Evolutionary conservation across 2,329 filamentous ascomycete genomes (phyloP).

Genomic region (Colletotrichum sansevieriae): DNA sequence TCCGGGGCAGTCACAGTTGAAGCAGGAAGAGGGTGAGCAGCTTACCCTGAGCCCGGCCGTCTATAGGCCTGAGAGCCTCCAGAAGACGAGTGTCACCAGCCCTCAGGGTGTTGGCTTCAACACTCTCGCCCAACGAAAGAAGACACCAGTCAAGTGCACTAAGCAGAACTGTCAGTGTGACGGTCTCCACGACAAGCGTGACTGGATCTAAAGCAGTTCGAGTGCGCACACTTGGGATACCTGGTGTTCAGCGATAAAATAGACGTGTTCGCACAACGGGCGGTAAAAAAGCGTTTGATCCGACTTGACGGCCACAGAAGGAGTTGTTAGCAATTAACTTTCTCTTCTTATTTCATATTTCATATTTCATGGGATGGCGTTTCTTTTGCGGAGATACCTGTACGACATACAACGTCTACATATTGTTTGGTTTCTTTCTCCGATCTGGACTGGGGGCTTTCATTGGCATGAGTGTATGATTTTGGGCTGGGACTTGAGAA

Average conservation of each 20-base stretch:
- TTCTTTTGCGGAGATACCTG: constrained; percentile 42
- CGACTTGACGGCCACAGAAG: constrained; percentile 23
- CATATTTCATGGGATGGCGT: constrained; percentile 42
- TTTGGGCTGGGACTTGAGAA: background rate
- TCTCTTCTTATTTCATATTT: constrained; percentile 41
- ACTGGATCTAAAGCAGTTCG: constrained; percentile 48
- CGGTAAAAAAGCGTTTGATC: constrained; percentile 37
- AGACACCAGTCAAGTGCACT: constrained; percentile 36
- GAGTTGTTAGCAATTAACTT: constrained; percentile 39
- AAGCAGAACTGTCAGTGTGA: constrained; percentile 42
- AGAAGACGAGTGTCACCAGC: constrained; percentile 54
- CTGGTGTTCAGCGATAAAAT: constrained; percentile 41
- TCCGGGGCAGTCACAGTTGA: constrained; percentile 26
- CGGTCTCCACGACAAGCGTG: constrained; percentile 43
- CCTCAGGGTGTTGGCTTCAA: constrained; percentile 60
- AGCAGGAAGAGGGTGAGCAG: constrained; percentile 47
- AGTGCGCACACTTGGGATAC: constrained; percentile 40
- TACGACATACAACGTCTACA: constrained; percentile 40
- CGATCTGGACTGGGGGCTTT: constrained; percentile 16
- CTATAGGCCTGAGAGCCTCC: constrained; percentile 60
- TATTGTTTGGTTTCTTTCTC: constrained; percentile 38
- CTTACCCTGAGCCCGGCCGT: constrained; percentile 64
- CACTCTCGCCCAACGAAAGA: constrained; percentile 36
- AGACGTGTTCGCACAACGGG: constrained; percentile 32
- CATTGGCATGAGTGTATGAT: constrained; percentile 13